Evolutionary conservation across 2,329 filamentous ascomycete genomes (phyloP).

Genomic region (Helicocarpus griseus): DNA sequence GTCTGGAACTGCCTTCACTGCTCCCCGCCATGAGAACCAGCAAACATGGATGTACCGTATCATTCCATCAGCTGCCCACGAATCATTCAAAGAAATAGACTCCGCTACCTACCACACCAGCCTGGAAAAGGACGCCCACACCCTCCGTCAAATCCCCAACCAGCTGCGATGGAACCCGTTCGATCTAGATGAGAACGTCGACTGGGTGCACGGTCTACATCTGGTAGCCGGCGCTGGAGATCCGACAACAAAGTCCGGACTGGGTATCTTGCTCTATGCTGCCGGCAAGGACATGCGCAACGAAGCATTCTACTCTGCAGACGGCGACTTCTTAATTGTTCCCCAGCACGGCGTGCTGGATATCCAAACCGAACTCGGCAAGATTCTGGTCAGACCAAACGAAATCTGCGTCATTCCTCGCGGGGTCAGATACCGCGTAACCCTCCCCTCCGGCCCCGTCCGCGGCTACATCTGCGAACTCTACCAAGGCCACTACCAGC

Average conservation of each 20-base stretch:
- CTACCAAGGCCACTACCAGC: constrained; percentile 60
- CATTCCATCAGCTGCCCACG: constrained; percentile 54
- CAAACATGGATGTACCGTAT: constrained; percentile 66
- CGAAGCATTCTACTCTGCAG: constrained; percentile 73
- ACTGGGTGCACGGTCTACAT: constrained; percentile 60
- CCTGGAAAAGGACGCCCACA: constrained; percentile 31
- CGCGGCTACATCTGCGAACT: constrained; percentile 68
- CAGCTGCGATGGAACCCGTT: constrained; percentile 74
- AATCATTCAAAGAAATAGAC: constrained; percentile 38
- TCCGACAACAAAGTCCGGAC: constrained; percentile 64
- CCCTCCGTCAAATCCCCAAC: constrained; percentile 56
- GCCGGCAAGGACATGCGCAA: constrained; percentile 70
- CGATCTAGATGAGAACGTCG: constrained; percentile 58
- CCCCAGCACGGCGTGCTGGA: constrained; percentile 65
- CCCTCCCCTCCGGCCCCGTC: constrained; percentile 51
- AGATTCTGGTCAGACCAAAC: constrained; percentile 63
- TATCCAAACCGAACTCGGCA: constrained; percentile 68
- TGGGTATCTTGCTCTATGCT: constrained; percentile 73
- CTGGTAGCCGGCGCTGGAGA: constrained; percentile 72
- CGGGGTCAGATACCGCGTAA: constrained; percentile 61
- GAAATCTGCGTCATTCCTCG: constrained; percentile 70
- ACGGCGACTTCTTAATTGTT: constrained; percentile 69
- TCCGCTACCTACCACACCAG: constrained; percentile 36
- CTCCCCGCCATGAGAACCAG: constrained; percentile 57
- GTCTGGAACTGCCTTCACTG: constrained; percentile 62